phyloP scores from a whole-genome alignment of 306 rosid species.

The Begonia peltatifolia region DNA sequence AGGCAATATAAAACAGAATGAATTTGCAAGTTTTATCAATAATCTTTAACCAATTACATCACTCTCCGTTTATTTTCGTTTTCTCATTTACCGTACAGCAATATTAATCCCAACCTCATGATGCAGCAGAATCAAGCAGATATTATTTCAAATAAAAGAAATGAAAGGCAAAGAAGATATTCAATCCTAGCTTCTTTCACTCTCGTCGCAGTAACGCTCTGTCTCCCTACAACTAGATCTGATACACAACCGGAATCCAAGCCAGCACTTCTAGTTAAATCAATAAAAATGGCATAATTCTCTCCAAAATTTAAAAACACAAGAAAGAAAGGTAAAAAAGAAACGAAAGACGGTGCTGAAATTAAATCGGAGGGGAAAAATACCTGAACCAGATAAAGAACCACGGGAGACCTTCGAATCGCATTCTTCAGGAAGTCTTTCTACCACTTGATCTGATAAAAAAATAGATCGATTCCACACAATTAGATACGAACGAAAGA shows the following conservation, averaged over 20 bases:
- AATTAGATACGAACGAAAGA: not conserved
- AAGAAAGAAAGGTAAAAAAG: slow-evolving; percentile 4
- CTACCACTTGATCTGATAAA: slow-evolving; percentile 35
- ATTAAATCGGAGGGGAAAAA: not conserved
- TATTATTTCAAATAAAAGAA: too few species aligned
- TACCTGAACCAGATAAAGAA: slow-evolving; percentile 30
- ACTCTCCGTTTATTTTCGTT: too few species aligned
- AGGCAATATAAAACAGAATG: not conserved
- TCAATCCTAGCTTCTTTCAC: too few species aligned
- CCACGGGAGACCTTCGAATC: slow-evolving; percentile 21
- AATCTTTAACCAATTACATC: too few species aligned
- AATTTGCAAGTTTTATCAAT: too few species aligned
- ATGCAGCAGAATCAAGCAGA: too few species aligned
- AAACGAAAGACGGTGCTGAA: not conserved
- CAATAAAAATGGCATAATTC: not conserved
- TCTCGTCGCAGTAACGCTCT: not conserved
- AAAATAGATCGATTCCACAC: slow-evolving; percentile 6
- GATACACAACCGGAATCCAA: slow-evolving; percentile 3
- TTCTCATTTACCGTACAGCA: too few species aligned
- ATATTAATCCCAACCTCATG: too few species aligned
- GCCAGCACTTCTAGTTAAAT: not conserved
- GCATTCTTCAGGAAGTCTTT: slow-evolving; percentile 18
- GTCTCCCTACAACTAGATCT: slow-evolving; percentile 1
- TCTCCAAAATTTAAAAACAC: not conserved
- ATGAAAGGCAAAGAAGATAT: too few species aligned